Percentiles rank a stretch among this genome's conserved stretches.
These are phyloP conservation scores for Agastache rugosa DNA, from an alignment of 257 asterid genomes.

Conservation along the genomic window DNA sequence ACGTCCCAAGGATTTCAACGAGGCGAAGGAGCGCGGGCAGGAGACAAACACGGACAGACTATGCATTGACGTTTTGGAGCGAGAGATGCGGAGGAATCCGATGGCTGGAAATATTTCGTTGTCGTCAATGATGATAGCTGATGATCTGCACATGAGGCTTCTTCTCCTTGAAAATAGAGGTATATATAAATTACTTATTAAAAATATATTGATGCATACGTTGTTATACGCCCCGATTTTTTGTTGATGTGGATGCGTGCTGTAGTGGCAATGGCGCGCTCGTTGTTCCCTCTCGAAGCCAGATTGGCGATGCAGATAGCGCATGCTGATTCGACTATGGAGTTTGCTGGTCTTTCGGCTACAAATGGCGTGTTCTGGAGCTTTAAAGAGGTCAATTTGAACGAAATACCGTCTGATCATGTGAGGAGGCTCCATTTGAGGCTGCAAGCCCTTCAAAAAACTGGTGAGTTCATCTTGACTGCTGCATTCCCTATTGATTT, in stretches of 20 bases:
- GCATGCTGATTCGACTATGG: slow-evolving; percentile 68
- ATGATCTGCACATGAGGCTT: slow-evolving; percentile 82
- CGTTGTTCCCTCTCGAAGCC: slow-evolving; percentile 80
- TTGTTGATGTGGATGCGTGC: neutral
- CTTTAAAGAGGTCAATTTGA: slow-evolving; percentile 67
- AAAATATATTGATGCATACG: neutral
- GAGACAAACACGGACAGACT: slow-evolving; percentile 67
- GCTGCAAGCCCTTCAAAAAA: slow-evolving; percentile 73
- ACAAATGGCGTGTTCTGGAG: slow-evolving; percentile 51
- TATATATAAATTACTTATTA: slow-evolving; percentile 26
- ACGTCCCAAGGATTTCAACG: slow-evolving; percentile 73
- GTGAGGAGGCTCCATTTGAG: slow-evolving; percentile 73
- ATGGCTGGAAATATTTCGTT: slow-evolving; percentile 53
- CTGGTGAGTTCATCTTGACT: slow-evolving; percentile 54
- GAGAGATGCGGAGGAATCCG: slow-evolving; percentile 75
- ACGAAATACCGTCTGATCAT: slow-evolving; percentile 78
- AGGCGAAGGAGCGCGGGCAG: slow-evolving; percentile 60
- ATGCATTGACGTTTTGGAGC: slow-evolving; percentile 79
- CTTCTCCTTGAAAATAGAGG: slow-evolving; percentile 89
- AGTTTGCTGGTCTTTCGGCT: slow-evolving; percentile 73
- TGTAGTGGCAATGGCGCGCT: slow-evolving; percentile 89
- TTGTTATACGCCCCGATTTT: neutral
- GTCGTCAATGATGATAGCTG: slow-evolving; percentile 66
- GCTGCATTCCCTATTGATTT: neutral
- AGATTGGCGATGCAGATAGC: slow-evolving; percentile 85